Base-by-base conservation (phyloP, 2,329 filamentous ascomycete genomes). In the Penicillium sp. region DNA sequence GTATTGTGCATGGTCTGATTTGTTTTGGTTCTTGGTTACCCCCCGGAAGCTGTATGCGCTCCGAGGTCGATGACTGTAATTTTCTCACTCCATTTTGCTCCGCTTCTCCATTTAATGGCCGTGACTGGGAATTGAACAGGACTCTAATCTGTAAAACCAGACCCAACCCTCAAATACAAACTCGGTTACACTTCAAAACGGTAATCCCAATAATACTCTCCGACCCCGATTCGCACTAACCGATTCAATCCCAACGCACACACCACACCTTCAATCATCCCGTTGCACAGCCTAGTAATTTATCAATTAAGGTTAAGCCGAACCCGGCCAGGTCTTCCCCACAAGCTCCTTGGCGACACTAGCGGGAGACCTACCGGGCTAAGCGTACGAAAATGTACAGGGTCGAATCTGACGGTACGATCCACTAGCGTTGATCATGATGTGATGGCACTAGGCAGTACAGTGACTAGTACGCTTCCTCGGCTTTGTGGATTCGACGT, bases 1-100 rank as follows among this genome's bases (percentile, higher is more conserved):
- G 45, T 45, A 50, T 44, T 58, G 54, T 56, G 46, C 46, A 48
- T 48, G 53, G 44, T 45, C 22, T 39, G 20, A 30, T 46, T 43
- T 27, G 16, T n/a, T 18, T 18, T 18, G 10, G 4, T 20, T 38
- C 35, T 38, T 9, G 16, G 16, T 20, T 16, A 11, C 38, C 28
- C 33, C 44, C 20, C 20, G 4, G 20, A 22, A 4, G 20, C 20
- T 22, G 36, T 39, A 35, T 20, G 44, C 14, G 18, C 27, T 28
- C 27, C 27, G 4, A 8, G 27, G 27, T 28, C 10, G 27, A 28
- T 33, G 14, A 8, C 4, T 47, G 35, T 36, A 27, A 38, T 24
- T 7, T 46, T 25, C 11, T 20, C n/a, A 28, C 8, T 28, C 25
- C 25, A 9, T 27, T 9, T 27, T 22, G 20, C 14, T 16, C 9